phyloP scores from a whole-genome alignment of 768 basidiomycete genomes.

The Tulasnella sp. region DNA sequence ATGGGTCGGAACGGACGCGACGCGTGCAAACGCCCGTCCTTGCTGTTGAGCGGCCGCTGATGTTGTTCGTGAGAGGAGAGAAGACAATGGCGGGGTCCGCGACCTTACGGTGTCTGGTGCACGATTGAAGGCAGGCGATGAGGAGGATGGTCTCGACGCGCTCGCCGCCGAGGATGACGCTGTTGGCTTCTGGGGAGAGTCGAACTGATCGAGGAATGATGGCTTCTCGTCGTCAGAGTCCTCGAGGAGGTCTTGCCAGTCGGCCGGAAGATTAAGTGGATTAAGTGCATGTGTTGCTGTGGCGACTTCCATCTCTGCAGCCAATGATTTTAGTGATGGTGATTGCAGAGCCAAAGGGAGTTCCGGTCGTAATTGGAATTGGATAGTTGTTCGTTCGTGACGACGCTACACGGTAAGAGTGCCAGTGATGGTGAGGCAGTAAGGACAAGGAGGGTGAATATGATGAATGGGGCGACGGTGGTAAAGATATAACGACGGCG shows the following conservation, averaged over 20 bases:
- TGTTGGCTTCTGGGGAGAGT: constrained; percentile 5
- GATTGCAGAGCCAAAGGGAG: too few species aligned
- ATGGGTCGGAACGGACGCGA: constrained; percentile 8
- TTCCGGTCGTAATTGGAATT: too few species aligned
- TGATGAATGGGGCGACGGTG: too few species aligned
- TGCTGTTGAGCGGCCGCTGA: not conserved
- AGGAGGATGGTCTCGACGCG: not conserved
- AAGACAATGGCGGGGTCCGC: not conserved
- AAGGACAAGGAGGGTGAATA: too few species aligned
- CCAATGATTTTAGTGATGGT: too few species aligned
- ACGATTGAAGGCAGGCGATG: too few species aligned
- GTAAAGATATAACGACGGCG: too few species aligned
- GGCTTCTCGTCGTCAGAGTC: constrained; percentile 14
- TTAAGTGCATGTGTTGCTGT: not conserved
- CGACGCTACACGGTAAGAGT: too few species aligned
- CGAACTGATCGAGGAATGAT: constrained; percentile 5
- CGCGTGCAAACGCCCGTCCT: not conserved
- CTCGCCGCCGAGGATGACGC: too few species aligned
- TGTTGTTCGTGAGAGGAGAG: not conserved
- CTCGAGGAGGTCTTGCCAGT: constrained; percentile 3
- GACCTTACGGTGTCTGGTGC: too few species aligned
- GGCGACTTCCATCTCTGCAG: not conserved
- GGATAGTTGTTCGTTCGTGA: too few species aligned
- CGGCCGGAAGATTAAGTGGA: not conserved
- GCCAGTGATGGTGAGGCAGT: too few species aligned